Conservation (phyloP, 495 filamentous ascomycete genomes). For the Trichocladium uniseriatum region DNA sequence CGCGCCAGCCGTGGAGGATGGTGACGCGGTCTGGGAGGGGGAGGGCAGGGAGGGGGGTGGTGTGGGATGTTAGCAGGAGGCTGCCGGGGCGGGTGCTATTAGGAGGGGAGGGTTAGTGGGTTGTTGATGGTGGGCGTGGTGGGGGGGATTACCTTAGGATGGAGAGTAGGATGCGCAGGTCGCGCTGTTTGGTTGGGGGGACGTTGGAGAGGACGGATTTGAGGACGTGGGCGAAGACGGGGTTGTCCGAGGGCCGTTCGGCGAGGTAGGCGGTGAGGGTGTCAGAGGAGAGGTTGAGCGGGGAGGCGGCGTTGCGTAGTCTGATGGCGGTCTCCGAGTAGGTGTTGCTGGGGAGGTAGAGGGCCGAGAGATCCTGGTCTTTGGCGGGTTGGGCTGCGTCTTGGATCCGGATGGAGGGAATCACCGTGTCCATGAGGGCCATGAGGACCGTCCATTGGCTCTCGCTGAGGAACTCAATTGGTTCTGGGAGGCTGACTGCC, state of each 20-base stretch:
- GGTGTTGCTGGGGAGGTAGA: slow-evolving; percentile 8
- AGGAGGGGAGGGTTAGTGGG: slow-evolving; percentile 7
- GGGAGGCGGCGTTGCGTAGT: slow-evolving; percentile 5
- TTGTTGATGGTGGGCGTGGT: background rate
- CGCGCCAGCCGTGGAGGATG: slow-evolving; percentile 50
- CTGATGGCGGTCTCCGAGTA: slow-evolving; percentile 5
- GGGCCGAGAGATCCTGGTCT: background rate
- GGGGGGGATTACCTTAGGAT: slow-evolving; percentile 24
- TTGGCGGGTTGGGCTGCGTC: background rate
- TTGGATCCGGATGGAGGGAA: slow-evolving; percentile 7
- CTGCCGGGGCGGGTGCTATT: slow-evolving; percentile 59
- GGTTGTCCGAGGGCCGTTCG: slow-evolving; percentile 22
- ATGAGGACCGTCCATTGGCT: slow-evolving; percentile 15
- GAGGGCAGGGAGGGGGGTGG: slow-evolving; percentile 53
- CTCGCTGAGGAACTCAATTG: slow-evolving; percentile 1
- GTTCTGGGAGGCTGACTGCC: slow-evolving; percentile 3
- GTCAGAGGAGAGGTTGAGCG: slow-evolving; percentile 9
- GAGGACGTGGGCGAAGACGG: slow-evolving; percentile 18
- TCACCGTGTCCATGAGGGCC: slow-evolving; percentile 16
- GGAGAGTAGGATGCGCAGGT: slow-evolving; percentile 21
- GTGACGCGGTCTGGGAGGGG: slow-evolving; percentile 50
- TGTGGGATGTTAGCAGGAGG: slow-evolving; percentile 55
- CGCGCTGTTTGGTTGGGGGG: slow-evolving; percentile 19
- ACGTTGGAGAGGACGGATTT: slow-evolving; percentile 18
- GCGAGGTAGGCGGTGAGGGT: slow-evolving; percentile 31